Conservation (phyloP, 306 rosid genomes). For the Casuarina cunninghamiana region DNA sequence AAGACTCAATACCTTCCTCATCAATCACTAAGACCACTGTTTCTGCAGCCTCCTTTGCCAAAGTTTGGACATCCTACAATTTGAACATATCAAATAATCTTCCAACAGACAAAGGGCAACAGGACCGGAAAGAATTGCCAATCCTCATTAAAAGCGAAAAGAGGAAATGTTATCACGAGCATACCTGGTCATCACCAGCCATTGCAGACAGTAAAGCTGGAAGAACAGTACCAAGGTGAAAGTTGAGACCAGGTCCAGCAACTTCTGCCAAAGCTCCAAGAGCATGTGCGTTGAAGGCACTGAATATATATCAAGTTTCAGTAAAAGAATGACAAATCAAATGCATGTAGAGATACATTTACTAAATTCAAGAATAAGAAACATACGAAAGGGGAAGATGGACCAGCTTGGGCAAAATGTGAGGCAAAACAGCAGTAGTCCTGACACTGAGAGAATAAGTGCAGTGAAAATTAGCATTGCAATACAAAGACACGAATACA, state of each 20-base stretch:
- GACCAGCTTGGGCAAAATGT: slow-evolving; percentile 91
- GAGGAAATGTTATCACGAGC: slow-evolving; percentile 23
- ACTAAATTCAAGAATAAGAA: slow-evolving; percentile 21
- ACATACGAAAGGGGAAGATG: slow-evolving; percentile 89
- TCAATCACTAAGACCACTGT: slow-evolving; percentile 83
- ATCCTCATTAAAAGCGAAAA: slow-evolving; percentile 18
- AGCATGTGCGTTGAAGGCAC: slow-evolving; percentile 97
- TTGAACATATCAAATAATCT: slow-evolving; percentile 19
- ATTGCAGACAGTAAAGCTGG: slow-evolving; percentile 90
- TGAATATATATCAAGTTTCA: slow-evolving; percentile 32
- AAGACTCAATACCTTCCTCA: slow-evolving; percentile 88
- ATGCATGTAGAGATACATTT: slow-evolving; percentile 14
- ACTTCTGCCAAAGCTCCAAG: slow-evolving; percentile 98
- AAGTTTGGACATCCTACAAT: slow-evolving; percentile 77
- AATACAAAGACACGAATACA: not conserved
- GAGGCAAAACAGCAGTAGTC: slow-evolving; percentile 92
- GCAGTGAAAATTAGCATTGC: slow-evolving; percentile 22
- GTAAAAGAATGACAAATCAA: slow-evolving; percentile 3
- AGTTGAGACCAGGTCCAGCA: slow-evolving; percentile 87
- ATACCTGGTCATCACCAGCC: slow-evolving; percentile 70
- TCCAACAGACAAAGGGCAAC: not conserved
- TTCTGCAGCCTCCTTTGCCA: slow-evolving; percentile 90
- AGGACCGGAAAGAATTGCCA: not conserved
- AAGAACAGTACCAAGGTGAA: slow-evolving; percentile 83
- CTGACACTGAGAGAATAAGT: slow-evolving; percentile 57